A percentile compares a stretch with the other conserved stretches of the same genome.
These are phyloP conservation scores for Cyberlindnera euphorbiae DNA, from an alignment of 805 yeast species.

Conservation along the genomic window DNA sequence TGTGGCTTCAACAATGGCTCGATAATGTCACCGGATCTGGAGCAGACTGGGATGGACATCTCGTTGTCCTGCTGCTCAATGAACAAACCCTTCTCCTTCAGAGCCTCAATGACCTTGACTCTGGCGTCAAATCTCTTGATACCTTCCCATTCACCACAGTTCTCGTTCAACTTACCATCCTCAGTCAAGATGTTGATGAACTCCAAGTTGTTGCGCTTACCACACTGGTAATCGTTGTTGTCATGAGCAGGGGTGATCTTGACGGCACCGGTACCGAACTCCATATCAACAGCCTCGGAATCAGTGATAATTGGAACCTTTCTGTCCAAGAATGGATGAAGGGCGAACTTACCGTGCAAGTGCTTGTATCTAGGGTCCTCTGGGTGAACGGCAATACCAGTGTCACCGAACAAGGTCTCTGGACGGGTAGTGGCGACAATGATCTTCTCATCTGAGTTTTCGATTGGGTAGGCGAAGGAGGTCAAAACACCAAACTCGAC, in stretches of 20 bases:
- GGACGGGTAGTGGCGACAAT: slow-evolving; percentile 98
- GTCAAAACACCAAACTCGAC: slow-evolving; percentile 96
- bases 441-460: slow-evolving; percentile 76
- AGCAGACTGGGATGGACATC: slow-evolving; percentile 91
- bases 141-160: slow-evolving; percentile 92
- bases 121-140: slow-evolving; percentile 94
- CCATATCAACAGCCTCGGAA: slow-evolving; percentile 95
- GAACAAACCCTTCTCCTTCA: slow-evolving; percentile 68
- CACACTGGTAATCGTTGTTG: slow-evolving; percentile 92
- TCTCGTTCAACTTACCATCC: slow-evolving; percentile 83
- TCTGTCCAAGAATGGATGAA: slow-evolving; percentile 87
- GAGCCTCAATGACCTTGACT: slow-evolving; percentile 69
- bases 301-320: slow-evolving; percentile 86
- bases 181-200: slow-evolving; percentile 88
- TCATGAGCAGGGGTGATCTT: slow-evolving; percentile 99
- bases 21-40: slow-evolving; percentile 94
- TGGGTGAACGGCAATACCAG: slow-evolving; percentile 97
- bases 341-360: slow-evolving; percentile 86
- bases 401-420: slow-evolving; percentile 96
- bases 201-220: slow-evolving; percentile 88
- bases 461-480: slow-evolving; percentile 89
- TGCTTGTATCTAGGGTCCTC: slow-evolving; percentile 89
- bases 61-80: slow-evolving; percentile 90
- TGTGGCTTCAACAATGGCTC: slow-evolving; percentile 98
- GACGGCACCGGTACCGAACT: slow-evolving; percentile 99